Percentiles rank a stretch among this genome's conserved stretches.
These are phyloP conservation scores for Kodamaea alishanica DNA, from an alignment of 1,139 yeast species.

Conservation along the genomic window DNA sequence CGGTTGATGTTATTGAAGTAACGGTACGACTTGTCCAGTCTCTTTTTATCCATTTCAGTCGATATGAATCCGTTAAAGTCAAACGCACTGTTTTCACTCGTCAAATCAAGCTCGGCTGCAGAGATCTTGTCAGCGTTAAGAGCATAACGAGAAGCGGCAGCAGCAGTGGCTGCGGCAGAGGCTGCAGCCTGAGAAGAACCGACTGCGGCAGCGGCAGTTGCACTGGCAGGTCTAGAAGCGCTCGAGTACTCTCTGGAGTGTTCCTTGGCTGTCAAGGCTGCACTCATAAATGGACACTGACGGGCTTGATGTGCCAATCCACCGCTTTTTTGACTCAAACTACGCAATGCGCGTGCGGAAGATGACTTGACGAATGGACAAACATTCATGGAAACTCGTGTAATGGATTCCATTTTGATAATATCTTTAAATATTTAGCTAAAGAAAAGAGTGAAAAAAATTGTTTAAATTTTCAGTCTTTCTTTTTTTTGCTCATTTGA, in stretches of 20 bases:
- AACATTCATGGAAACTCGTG: conserved; percentile 71
- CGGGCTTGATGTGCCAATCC: conserved; percentile 61
- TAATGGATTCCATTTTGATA: conserved; percentile 65
- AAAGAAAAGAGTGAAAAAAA: not conserved
- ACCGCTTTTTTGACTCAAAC: conserved; percentile 40
- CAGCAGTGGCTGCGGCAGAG: conserved; percentile 20
- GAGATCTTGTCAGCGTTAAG: conserved; percentile 29
- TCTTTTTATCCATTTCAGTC: conserved; percentile 64
- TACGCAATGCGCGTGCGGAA: conserved; percentile 58
- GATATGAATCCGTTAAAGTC: conserved; percentile 66
- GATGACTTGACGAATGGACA: conserved; percentile 85
- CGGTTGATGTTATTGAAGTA: conserved; percentile 96
- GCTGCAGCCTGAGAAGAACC: conserved; percentile 4
- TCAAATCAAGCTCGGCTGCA: conserved; percentile 28
- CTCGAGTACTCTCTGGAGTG: conserved; percentile 49
- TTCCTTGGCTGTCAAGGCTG: conserved; percentile 52
- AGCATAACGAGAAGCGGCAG: conserved; percentile 28
- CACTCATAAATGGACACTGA: conserved; percentile 85
- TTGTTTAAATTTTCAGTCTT: not conserved
- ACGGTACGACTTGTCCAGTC: conserved; percentile 88
- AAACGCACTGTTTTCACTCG: conserved; percentile 46
- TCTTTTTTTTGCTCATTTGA: not conserved
- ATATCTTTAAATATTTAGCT: too few relatives aligned
- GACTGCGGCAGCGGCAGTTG: conserved; percentile 38
- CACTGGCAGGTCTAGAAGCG: conserved; percentile 50